Conservation (phyloP, 495 filamentous ascomycete species). For the Penicillium macrosclerotiorum region DNA sequence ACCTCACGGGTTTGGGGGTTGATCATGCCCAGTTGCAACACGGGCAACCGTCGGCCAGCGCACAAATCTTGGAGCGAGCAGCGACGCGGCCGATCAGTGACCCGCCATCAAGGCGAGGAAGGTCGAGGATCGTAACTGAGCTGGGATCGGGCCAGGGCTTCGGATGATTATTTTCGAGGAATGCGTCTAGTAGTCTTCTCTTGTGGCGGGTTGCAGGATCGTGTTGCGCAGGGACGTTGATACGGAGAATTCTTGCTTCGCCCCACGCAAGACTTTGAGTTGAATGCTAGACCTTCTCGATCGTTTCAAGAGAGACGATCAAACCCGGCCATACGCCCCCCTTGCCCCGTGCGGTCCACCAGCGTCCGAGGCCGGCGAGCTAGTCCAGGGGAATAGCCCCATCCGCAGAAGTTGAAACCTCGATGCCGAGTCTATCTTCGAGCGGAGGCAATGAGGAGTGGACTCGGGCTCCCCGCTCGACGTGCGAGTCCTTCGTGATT, state of each 20-base stretch:
- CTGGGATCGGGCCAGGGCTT: too few species aligned
- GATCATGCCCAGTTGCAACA: too few species aligned
- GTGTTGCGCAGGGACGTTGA: slow-evolving; percentile 3
- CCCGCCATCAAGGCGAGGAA: too few species aligned
- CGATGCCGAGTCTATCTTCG: slow-evolving; percentile 14
- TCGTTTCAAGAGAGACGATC: slow-evolving; percentile 42
- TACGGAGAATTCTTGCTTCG: slow-evolving; percentile 1
- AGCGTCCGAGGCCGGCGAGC: not conserved
- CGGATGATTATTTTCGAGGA: too few species aligned
- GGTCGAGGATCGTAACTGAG: too few species aligned
- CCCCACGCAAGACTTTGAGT: slow-evolving; percentile 14
- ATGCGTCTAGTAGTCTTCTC: too few species aligned
- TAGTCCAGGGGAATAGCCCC: slow-evolving; percentile 7
- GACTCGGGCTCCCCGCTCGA: not conserved
- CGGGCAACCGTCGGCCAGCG: too few species aligned
- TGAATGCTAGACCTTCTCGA: slow-evolving; percentile 33
- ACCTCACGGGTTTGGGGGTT: too few species aligned
- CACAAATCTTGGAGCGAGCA: too few species aligned
- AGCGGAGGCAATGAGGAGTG: not conserved
- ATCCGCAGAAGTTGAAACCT: slow-evolving; percentile 13
- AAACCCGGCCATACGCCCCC: slow-evolving; percentile 26
- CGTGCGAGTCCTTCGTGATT: slow-evolving; percentile 1
- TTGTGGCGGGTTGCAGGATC: slow-evolving; percentile 15
- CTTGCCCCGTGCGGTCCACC: slow-evolving; percentile 16
- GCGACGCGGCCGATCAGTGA: too few species aligned